phyloP scores from a whole-genome alignment of 2,329 filamentous ascomycete genomes.

The Aureobasidium sp. region DNA sequence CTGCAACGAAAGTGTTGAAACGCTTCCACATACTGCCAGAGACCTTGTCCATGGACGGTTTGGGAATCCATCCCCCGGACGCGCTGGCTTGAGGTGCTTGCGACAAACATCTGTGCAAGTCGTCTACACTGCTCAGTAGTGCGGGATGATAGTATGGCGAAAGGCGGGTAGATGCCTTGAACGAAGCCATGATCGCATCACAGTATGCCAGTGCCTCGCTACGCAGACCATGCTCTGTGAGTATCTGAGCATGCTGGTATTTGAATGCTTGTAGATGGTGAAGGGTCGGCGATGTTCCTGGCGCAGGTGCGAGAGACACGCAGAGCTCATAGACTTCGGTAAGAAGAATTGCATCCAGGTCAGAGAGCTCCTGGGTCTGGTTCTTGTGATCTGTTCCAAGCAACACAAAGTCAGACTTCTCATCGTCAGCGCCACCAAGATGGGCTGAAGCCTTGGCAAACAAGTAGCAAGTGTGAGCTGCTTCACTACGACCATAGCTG shows the following conservation, averaged over 20 bases:
- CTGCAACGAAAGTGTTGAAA: slow-evolving; percentile 94
- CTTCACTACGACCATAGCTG: slow-evolving; percentile 81
- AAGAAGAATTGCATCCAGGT: slow-evolving; percentile 82
- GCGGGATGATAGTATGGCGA: slow-evolving; percentile 79
- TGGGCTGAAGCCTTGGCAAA: slow-evolving; percentile 67
- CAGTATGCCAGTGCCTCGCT: slow-evolving; percentile 87
- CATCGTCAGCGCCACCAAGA: slow-evolving; percentile 79
- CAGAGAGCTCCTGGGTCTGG: slow-evolving; percentile 64
- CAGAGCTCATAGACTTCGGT: slow-evolving; percentile 95
- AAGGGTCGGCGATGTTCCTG: slow-evolving; percentile 45
- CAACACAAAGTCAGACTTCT: slow-evolving; percentile 69
- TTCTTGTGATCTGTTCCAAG: slow-evolving; percentile 76
- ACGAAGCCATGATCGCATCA: slow-evolving; percentile 68
- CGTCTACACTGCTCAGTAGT: slow-evolving; percentile 70
- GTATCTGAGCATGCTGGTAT: slow-evolving; percentile 72
- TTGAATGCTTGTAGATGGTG: slow-evolving; percentile 90
- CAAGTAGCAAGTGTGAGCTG: slow-evolving; percentile 88
- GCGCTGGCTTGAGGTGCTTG: slow-evolving; percentile 68
- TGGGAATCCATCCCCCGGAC: slow-evolving; percentile 78
- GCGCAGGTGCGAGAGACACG: slow-evolving; percentile 56
- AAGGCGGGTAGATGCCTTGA: slow-evolving; percentile 72
- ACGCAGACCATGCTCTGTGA: slow-evolving; percentile 77
- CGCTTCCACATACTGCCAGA: slow-evolving; percentile 83
- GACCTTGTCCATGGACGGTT: slow-evolving; percentile 92
- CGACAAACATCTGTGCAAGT: slow-evolving; percentile 74